Conservation (phyloP, 768 basidiomycete species). For the Trametes gibbosa region DNA sequence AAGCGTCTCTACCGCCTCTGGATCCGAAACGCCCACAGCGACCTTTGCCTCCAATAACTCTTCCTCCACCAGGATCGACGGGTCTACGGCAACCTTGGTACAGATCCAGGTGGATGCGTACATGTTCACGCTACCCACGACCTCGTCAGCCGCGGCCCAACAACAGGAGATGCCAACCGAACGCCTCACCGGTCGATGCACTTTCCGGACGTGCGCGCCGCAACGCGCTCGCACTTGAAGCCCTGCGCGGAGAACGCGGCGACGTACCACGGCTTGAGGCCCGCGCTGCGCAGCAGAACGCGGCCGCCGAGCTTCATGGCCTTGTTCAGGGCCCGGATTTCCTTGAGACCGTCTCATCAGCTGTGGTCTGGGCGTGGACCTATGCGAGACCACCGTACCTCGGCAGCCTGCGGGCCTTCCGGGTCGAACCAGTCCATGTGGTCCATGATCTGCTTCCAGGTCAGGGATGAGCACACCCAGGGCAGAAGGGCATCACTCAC, state of each 20-base stretch:
- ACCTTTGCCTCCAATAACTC: neutral
- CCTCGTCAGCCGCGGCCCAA: neutral
- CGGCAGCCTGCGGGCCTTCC: constrained; percentile 10
- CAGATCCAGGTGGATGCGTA: constrained; percentile 23
- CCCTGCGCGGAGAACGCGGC: constrained; percentile 15
- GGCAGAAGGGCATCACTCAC: neutral
- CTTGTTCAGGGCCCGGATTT: constrained; percentile 17
- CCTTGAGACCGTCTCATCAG: neutral
- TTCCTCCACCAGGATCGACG: neutral
- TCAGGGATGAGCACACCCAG: neutral
- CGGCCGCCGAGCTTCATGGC: constrained; percentile 21
- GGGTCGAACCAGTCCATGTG: constrained; percentile 22
- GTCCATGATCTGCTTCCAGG: constrained; percentile 15
- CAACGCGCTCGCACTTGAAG: constrained; percentile 17
- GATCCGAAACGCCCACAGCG: neutral
- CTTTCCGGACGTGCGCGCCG: constrained; percentile 13
- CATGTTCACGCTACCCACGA: constrained; percentile 15
- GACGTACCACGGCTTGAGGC: constrained; percentile 20
- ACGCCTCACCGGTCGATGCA: constrained; percentile 15
- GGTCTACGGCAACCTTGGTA: constrained; percentile 15
- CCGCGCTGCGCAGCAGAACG: constrained; percentile 17
- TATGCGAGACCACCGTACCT: neutral
- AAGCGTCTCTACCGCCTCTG: neutral
- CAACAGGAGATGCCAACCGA: neutral
- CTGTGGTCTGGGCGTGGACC: neutral